Conservation (phyloP, 2,329 filamentous ascomycete species). For the Stromatinia cepivora region DNA sequence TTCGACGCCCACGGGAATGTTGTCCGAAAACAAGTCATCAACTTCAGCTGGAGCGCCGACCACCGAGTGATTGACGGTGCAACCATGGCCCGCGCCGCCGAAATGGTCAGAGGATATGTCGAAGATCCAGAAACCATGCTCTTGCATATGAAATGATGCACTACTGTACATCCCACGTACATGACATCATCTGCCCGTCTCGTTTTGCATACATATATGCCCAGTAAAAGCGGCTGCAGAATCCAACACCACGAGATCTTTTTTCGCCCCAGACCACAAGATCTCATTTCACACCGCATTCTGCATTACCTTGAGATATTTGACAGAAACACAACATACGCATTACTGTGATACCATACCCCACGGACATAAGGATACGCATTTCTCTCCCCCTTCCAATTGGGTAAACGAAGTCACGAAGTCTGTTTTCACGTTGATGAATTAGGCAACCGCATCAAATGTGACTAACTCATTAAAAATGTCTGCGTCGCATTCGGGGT, state of each 20-base stretch:
- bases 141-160: slow-evolving; percentile 67
- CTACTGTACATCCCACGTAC: background rate
- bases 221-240: background rate
- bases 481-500: slow-evolving; percentile 14
- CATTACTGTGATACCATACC: background rate
- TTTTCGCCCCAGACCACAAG: slow-evolving; percentile 12
- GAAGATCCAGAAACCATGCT: slow-evolving; percentile 89
- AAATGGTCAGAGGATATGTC: slow-evolving; percentile 72
- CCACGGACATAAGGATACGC: background rate
- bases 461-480: background rate
- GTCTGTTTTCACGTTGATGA: background rate
- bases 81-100: slow-evolving; percentile 88
- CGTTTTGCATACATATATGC: background rate
- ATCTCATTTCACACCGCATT: slow-evolving; percentile 5
- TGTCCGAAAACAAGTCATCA: slow-evolving; percentile 75
- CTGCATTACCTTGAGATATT: background rate
- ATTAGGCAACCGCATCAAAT: slow-evolving; percentile 9
- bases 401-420: slow-evolving; percentile 15
- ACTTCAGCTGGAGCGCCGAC: slow-evolving; percentile 96
- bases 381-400: background rate
- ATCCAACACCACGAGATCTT: slow-evolving; percentile 3
- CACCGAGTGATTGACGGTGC: slow-evolving; percentile 93
- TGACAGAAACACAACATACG: slow-evolving; percentile 10
- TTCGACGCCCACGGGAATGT: slow-evolving; percentile 61
- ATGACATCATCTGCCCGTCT: slow-evolving; percentile 3